A percentile compares a stretch with the other conserved stretches of the same genome.
phyloP scores from a whole-genome alignment of 306 rosid genomes.

The Trifolium repens region DNA sequence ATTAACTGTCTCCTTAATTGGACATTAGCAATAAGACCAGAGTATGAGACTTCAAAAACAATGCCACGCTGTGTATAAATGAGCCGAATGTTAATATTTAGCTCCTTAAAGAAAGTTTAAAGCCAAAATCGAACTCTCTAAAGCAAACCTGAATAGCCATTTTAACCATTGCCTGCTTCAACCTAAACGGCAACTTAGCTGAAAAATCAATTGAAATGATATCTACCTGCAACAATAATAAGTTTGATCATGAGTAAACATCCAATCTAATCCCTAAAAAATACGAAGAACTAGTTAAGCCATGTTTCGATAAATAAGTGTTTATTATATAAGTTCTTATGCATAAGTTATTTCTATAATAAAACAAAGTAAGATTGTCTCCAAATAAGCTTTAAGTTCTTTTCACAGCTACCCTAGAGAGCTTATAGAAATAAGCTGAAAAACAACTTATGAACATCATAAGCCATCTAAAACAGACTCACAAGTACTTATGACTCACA shows the following conservation, averaged over 20 bases:
- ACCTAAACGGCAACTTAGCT: slow-evolving; percentile 64
- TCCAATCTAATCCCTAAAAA: not conserved
- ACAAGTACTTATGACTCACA: not conserved
- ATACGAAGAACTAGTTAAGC: not conserved
- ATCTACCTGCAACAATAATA: slow-evolving; percentile 66
- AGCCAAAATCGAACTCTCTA: not conserved
- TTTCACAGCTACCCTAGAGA: not conserved
- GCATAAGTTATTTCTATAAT: not conserved
- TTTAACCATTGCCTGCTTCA: slow-evolving; percentile 73
- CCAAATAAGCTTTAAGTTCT: not conserved
- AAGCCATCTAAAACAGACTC: not conserved
- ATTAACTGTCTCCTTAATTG: slow-evolving; percentile 73
- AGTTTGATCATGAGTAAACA: not conserved
- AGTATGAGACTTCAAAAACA: slow-evolving; percentile 75
- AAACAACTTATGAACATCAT: not conserved
- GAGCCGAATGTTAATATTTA: slow-evolving; percentile 19
- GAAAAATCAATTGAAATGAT: slow-evolving; percentile 79
- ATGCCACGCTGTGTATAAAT: slow-evolving; percentile 69
- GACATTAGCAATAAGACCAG: slow-evolving; percentile 54
- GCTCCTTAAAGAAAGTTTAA: not conserved
- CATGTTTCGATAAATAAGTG: not conserved
- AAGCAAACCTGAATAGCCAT: slow-evolving; percentile 69
- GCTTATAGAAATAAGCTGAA: too few species aligned
- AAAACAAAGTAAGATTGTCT: not conserved
- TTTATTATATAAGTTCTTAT: not conserved